These are phyloP conservation scores for Taphrina sp. DNA, from an alignment of 1,139 yeast genomes.

Conservation along the genomic window DNA sequence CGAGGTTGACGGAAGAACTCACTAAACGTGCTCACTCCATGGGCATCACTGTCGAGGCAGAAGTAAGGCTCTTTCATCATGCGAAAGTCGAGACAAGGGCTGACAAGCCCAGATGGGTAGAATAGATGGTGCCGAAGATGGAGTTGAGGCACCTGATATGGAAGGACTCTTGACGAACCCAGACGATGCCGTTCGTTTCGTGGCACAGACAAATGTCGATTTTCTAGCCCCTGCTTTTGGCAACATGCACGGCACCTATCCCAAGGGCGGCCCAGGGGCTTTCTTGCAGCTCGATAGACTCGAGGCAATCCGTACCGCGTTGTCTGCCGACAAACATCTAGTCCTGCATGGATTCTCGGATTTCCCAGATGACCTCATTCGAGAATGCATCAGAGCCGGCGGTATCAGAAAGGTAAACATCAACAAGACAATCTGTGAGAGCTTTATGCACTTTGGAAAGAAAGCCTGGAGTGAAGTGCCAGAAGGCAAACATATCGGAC, in stretches of 20 bases:
- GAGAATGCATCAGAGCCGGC: slow-evolving; percentile 7
- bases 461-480: slow-evolving; percentile 7
- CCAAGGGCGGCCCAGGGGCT: slow-evolving; percentile 41
- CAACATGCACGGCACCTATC: slow-evolving; percentile 42
- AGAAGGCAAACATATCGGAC: not conserved
- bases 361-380: slow-evolving; percentile 2
- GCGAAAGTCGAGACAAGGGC: too few relatives aligned
- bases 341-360: slow-evolving; percentile 13
- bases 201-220: slow-evolving; percentile 41
- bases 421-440: slow-evolving; percentile 14
- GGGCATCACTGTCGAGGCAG: slow-evolving; percentile 42
- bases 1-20: slow-evolving; percentile 38
- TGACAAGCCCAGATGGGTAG: slow-evolving; percentile 43
- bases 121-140: slow-evolving; percentile 42
- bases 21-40: slow-evolving; percentile 39
- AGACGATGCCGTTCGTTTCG: slow-evolving; percentile 40
- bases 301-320: not conserved
- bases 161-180: slow-evolving; percentile 42
- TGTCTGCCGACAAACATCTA: slow-evolving; percentile 1
- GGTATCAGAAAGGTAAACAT: slow-evolving; percentile 16
- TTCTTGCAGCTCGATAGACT: slow-evolving; percentile 40
- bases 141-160: slow-evolving; percentile 41
- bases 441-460: not conserved
- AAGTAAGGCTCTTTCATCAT: too few relatives aligned
- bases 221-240: slow-evolving; percentile 42